These are phyloP conservation scores for Russula olivacea DNA, from an alignment of 768 basidiomycete genomes.

Conservation along the genomic window DNA sequence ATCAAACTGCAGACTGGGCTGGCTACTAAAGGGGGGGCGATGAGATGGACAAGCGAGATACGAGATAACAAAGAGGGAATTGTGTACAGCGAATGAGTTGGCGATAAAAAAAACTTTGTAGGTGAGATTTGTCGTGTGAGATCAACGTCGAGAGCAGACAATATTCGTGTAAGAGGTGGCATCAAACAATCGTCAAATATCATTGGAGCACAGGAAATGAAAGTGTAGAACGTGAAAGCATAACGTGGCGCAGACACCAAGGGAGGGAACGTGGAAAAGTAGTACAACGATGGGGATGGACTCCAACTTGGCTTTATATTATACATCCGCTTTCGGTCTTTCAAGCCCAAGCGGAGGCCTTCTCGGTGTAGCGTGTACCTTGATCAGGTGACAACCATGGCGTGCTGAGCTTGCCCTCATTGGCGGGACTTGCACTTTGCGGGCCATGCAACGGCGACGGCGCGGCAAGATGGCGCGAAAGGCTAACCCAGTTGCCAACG, in stretches of 20 bases:
- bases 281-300: conserved; percentile 7
- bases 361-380: conserved; percentile 41
- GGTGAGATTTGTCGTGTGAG: conserved; percentile 17
- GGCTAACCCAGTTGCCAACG: conserved; percentile 71
- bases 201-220: conserved; percentile 10
- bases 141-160: conserved; percentile 12
- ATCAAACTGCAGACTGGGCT: conserved; percentile 32
- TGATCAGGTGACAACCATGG: conserved; percentile 50
- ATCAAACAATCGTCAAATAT: conserved; percentile 22
- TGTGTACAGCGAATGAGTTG: conserved; percentile 22
- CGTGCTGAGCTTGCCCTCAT: conserved; percentile 49
- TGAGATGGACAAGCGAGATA: conserved; percentile 27
- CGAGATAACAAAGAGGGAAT: conserved; percentile 13
- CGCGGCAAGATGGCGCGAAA: conserved; percentile 48
- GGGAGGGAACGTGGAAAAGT: conserved; percentile 1
- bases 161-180: conserved; percentile 3
- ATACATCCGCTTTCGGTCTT: conserved; percentile 4
- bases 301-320: neutral
- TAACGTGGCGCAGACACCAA: conserved; percentile 15
- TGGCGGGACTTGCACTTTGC: conserved; percentile 51
- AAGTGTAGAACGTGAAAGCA: conserved; percentile 17
- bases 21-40: conserved; percentile 30
- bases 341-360: conserved; percentile 48
- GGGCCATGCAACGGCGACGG: conserved; percentile 43
- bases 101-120: conserved; percentile 9